Percentiles rank a stretch among this genome's conserved stretches.
Evolutionary conservation across 441 rosid genomes (phyloP).

Genomic region (California macrophylla): DNA sequence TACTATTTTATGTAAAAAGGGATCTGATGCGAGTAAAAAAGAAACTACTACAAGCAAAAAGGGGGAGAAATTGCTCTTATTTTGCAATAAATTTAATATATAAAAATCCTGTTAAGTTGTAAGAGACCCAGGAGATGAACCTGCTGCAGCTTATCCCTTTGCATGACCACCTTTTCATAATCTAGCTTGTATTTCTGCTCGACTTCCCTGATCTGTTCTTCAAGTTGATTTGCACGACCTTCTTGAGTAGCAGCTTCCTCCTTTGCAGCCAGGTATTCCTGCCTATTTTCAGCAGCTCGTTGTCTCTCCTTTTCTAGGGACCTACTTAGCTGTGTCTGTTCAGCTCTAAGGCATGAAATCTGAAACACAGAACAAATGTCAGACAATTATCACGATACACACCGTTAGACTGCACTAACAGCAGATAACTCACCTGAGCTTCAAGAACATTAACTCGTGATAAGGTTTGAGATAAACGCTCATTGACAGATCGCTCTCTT

Average conservation of each 20-base stretch:
- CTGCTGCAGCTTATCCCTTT: conserved; percentile 76
- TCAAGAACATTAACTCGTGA: conserved; percentile 93
- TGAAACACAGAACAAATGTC: conserved; percentile 27
- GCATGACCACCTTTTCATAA: conserved; percentile 65
- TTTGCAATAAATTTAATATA: background rate
- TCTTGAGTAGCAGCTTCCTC: conserved; percentile 91
- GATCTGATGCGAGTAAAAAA: background rate
- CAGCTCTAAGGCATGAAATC: conserved; percentile 94
- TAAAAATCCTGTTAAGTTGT: background rate
- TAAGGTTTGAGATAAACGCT: conserved; percentile 87
- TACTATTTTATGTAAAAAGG: background rate
- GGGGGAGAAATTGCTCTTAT: background rate
- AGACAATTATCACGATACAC: conserved; percentile 19
- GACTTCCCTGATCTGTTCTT: conserved; percentile 69
- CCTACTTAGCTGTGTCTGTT: conserved; percentile 79
- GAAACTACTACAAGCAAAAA: background rate
- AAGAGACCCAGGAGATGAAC: conserved; percentile 28
- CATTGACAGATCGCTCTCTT: conserved; percentile 73
- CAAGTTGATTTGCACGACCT: conserved; percentile 80
- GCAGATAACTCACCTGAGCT: conserved; percentile 51
- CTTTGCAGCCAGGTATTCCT: conserved; percentile 90
- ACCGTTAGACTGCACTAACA: conserved; percentile 13
- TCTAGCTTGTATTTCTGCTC: conserved; percentile 80
- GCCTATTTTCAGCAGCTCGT: conserved; percentile 92
- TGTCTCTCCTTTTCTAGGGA: conserved; percentile 97